Evolutionary conservation across 2,329 filamentous ascomycete species (phyloP).

Genomic region (Fusarium graminum): DNA sequence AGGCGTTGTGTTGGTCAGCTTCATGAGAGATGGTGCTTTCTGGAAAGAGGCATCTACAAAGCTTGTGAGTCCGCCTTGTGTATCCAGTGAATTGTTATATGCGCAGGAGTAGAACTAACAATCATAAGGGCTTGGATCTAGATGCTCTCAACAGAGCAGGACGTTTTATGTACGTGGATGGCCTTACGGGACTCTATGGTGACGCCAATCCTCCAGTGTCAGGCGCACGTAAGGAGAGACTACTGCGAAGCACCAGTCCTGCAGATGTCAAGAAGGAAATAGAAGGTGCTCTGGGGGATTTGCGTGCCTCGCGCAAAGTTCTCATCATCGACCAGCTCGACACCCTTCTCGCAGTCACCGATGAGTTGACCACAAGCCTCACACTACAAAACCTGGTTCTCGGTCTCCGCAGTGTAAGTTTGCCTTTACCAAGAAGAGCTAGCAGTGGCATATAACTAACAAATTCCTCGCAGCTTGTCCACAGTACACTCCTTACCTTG

Average conservation of each 20-base stretch:
- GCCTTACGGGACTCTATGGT: constrained; percentile 70
- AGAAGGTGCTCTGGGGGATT: constrained; percentile 55
- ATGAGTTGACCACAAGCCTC: constrained; percentile 58
- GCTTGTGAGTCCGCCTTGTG: constrained; percentile 62
- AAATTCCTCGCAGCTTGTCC: constrained; percentile 62
- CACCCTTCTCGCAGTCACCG: constrained; percentile 71
- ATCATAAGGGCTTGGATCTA: constrained; percentile 75
- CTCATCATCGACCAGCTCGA: constrained; percentile 77
- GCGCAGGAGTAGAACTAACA: neutral
- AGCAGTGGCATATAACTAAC: neutral
- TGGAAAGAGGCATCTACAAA: constrained; percentile 80
- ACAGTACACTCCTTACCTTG: constrained; percentile 75
- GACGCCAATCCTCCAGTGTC: constrained; percentile 13
- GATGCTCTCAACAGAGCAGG: constrained; percentile 68
- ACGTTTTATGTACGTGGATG: constrained; percentile 81
- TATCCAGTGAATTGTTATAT: neutral
- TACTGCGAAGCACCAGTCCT: constrained; percentile 52
- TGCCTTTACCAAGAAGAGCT: neutral
- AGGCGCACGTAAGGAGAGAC: constrained; percentile 31
- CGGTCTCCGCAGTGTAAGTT: constrained; percentile 72
- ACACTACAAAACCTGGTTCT: constrained; percentile 69
- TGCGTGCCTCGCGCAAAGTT: constrained; percentile 58
- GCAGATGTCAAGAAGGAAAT: constrained; percentile 57
- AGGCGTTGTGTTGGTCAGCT: constrained; percentile 82
- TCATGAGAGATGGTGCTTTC: constrained; percentile 81